Base-by-base conservation (phyloP, 1,284 basidiomycete genomes). In the Nidula niveotomentosa region DNA sequence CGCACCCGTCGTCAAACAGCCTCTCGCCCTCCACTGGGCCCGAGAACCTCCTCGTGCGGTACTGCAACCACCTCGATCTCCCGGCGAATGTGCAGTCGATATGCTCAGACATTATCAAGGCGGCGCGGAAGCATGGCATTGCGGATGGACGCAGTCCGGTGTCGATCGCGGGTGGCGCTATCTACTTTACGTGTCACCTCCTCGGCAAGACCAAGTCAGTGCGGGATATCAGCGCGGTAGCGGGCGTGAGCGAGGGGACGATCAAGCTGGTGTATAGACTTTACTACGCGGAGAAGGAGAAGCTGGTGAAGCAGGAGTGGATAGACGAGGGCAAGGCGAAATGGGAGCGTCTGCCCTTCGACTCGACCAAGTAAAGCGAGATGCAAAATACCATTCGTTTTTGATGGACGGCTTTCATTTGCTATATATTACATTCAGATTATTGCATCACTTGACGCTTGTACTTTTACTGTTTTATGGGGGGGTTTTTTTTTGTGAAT, bases 221-320 rank as follows among this genome's bases (percentile, higher is more conserved):
- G 47, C 88, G 88, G 71, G 93, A 96, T 63, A 96, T 99, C 66
- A 91, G 91, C 60, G 75, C 80, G n/a, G 92, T 98, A n/a, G 95
- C 94, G 0, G 94, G 94, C 8, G 95, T 98, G n/a, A 95, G 94
- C 66, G 96, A 98, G 67, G 91, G 93, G 52, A 98, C 96, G 50
- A 96, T 98, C 70, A 94, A 94, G 75, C 75, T 95, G 71, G 89
- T 93, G 56, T 93, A 93, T 68, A 76, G 83, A 58, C 67, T 90
- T 61, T 90, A 92, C 66, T 89, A 83, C 64, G 69, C 71, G 8
- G 85, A 86, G 47, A 86, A 75, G 72, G 84, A 88, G 65, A 88
- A 84, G 75, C 62, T 93, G 71, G 87, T 92, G 54, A 91, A 91
- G 74, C 75, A 88, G 67, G 84, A 91, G 64, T 92, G 91, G 90